A percentile compares a stretch with the other conserved stretches of the same genome.
Evolutionary conservation across 2,329 filamentous ascomycete species (phyloP).

Genomic region (Blastomyces percursus): DNA sequence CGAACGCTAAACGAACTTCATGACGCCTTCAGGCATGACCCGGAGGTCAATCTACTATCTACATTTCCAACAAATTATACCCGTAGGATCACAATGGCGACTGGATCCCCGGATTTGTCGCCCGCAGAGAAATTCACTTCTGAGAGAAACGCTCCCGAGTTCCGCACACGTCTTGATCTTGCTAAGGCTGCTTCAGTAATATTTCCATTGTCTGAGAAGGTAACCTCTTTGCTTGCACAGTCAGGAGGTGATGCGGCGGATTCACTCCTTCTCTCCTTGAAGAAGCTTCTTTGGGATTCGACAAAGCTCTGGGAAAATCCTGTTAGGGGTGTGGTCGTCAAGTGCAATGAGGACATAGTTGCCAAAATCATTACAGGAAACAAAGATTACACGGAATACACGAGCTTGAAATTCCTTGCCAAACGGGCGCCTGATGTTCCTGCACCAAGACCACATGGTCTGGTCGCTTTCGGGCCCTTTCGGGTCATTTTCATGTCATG

Average conservation of each 20-base stretch:
- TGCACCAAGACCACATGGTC: slow-evolving; percentile 20
- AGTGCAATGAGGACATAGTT: slow-evolving; percentile 17
- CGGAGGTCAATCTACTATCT: slow-evolving; percentile 17
- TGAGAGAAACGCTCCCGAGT: no score
- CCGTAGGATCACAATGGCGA: slow-evolving; percentile 15
- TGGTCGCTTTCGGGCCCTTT: slow-evolving; percentile 17
- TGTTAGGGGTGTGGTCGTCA: slow-evolving; percentile 18
- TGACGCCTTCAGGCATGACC: slow-evolving; percentile 5
- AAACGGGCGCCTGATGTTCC: slow-evolving; percentile 19
- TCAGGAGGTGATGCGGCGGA: no score
- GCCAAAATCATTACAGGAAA: slow-evolving; percentile 16
- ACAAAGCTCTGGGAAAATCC: slow-evolving; percentile 17
- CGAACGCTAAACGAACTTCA: slow-evolving; percentile 13
- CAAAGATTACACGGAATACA: slow-evolving; percentile 19
- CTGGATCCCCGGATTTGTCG: no score
- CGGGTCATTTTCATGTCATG: slow-evolving; percentile 23
- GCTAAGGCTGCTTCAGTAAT: no score
- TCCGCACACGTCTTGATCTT: no score
- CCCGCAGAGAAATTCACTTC: no score
- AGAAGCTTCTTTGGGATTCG: slow-evolving; percentile 17
- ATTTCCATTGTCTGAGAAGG: no score
- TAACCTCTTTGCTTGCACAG: no score
- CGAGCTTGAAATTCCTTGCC: slow-evolving; percentile 20
- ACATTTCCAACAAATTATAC: slow-evolving; percentile 16
- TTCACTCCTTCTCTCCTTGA: no score